Percentiles rank a stretch among this genome's conserved stretches.
These are phyloP conservation scores for Aechmea fasciata DNA, from an alignment of 176 grass and related monocot genomes.

Conservation along the genomic window DNA sequence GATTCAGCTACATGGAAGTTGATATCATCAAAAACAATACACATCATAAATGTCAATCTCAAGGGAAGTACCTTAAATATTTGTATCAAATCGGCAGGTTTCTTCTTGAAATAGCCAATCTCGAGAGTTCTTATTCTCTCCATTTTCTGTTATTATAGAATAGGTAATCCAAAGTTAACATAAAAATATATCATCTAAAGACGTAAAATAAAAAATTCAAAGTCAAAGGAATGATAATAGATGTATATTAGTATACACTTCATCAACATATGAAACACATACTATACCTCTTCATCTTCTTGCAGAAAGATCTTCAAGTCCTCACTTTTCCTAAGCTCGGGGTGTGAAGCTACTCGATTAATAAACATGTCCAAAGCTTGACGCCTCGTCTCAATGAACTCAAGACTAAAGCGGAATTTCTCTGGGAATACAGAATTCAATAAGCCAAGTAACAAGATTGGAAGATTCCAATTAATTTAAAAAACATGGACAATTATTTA, in stretches of 20 bases:
- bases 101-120: constrained; percentile 79
- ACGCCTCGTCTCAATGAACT: constrained; percentile 94
- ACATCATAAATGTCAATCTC: background rate
- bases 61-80: constrained; percentile 84
- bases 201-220: background rate
- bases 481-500: background rate
- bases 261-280: constrained; percentile 1
- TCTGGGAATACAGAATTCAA: constrained; percentile 35
- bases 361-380: constrained; percentile 83
- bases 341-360: constrained; percentile 90
- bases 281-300: constrained; percentile 93
- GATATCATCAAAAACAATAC: background rate
- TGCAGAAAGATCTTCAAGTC: constrained; percentile 84
- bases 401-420: constrained; percentile 91
- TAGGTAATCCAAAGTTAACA: constrained; percentile 8
- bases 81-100: constrained; percentile 79
- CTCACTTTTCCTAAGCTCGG: constrained; percentile 82
- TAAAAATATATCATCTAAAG: constrained; percentile 15
- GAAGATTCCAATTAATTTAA: background rate
- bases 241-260: background rate
- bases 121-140: constrained; percentile 83
- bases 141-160: constrained; percentile 58
- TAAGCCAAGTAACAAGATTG: background rate
- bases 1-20: background rate
- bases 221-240: background rate